These are phyloP conservation scores for Opeltia flavorubescens DNA, from an alignment of 495 filamentous ascomycete species.

Conservation along the genomic window DNA sequence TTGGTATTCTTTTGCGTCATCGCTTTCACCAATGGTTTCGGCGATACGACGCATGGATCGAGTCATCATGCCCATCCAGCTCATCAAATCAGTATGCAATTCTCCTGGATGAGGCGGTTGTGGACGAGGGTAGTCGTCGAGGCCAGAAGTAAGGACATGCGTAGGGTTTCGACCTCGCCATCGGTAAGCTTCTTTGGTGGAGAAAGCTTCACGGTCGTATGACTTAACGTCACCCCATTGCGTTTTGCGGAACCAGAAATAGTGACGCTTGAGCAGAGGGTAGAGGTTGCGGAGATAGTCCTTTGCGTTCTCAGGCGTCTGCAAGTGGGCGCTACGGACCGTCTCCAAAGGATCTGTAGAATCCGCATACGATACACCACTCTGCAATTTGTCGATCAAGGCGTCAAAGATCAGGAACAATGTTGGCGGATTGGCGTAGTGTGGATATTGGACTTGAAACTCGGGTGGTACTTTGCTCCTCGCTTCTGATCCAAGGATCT, in stretches of 20 bases:
- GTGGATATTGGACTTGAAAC: slow-evolving; percentile 92
- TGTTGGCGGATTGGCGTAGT: slow-evolving; percentile 97
- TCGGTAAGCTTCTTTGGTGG: slow-evolving; percentile 77
- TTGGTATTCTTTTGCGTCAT: slow-evolving; percentile 60
- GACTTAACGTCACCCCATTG: slow-evolving; percentile 79
- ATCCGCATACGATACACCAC: slow-evolving; percentile 14
- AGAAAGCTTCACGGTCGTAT: slow-evolving; percentile 78
- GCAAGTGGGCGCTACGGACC: slow-evolving; percentile 43
- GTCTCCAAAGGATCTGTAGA: slow-evolving; percentile 3
- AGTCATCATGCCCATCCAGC: slow-evolving; percentile 94
- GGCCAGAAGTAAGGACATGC: slow-evolving; percentile 81
- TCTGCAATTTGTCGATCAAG: slow-evolving; percentile 16
- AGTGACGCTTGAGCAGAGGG: slow-evolving; percentile 83
- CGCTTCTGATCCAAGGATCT: slow-evolving; percentile 89
- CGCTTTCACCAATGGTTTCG: slow-evolving; percentile 48
- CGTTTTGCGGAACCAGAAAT: slow-evolving; percentile 86
- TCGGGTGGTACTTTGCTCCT: slow-evolving; percentile 91
- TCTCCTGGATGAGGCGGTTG: slow-evolving; percentile 97
- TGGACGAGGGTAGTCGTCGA: slow-evolving; percentile 90
- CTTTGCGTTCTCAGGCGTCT: slow-evolving; percentile 51
- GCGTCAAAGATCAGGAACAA: slow-evolving; percentile 75
- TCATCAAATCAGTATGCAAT: slow-evolving; percentile 87
- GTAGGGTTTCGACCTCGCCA: slow-evolving; percentile 83
- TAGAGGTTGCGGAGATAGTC: slow-evolving; percentile 72
- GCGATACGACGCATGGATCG: slow-evolving; percentile 67